These are phyloP conservation scores for Dryas octopetala DNA, from an alignment of 306 rosid species.

Conservation along the genomic window DNA sequence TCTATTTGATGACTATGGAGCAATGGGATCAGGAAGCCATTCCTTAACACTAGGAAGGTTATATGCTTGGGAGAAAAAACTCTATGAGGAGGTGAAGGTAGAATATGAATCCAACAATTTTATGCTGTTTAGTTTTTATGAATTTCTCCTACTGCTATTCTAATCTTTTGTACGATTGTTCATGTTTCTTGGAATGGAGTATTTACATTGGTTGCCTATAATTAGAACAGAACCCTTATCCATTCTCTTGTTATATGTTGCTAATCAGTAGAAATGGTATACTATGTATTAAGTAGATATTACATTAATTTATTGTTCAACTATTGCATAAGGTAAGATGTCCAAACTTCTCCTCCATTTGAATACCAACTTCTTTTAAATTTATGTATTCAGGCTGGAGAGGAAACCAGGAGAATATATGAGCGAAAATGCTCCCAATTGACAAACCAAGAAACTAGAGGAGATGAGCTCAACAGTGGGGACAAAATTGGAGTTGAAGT, in stretches of 20 bases:
- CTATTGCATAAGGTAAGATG: neutral
- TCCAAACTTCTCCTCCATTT: neutral
- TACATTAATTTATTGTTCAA: neutral
- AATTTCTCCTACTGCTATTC: neutral
- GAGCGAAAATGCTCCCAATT: conserved; percentile 56
- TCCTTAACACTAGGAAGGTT: conserved; percentile 66
- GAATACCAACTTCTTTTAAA: neutral
- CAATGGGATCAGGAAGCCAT: conserved; percentile 76
- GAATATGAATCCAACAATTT: neutral
- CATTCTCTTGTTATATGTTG: neutral
- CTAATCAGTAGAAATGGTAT: neutral
- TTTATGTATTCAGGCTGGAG: conserved; percentile 52
- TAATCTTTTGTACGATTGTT: neutral
- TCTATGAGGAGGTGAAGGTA: conserved; percentile 81
- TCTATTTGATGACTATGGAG: conserved; percentile 60
- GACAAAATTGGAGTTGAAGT: conserved; percentile 55
- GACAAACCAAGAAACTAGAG: conserved; percentile 53
- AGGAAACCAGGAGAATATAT: conserved; percentile 47
- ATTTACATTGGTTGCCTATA: conserved; percentile 1
- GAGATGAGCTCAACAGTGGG: conserved; percentile 43
- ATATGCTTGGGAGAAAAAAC: conserved; percentile 85
- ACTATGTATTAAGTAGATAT: neutral
- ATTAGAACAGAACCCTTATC: neutral
- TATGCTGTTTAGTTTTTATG: neutral
- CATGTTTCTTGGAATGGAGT: neutral